Conservation (phyloP, 129 eudicot species). For the Saussurea involucrata region DNA sequence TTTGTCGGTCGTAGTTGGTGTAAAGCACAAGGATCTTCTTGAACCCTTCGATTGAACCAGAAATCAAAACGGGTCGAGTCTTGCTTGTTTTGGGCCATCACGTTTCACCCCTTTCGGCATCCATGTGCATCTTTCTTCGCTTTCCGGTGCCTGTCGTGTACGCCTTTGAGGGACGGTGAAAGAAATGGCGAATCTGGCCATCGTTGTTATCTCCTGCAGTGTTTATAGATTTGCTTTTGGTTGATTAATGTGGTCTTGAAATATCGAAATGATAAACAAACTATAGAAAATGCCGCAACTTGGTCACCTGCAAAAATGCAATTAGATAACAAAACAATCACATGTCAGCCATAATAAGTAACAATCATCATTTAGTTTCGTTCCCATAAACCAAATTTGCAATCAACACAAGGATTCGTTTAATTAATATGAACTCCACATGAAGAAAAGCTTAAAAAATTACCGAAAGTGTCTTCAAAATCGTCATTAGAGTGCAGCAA, state of each 20-base stretch:
- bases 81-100: conserved; percentile 99
- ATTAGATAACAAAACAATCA: conserved; percentile 15
- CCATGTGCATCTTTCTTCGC: conserved; percentile 81
- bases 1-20: conserved; percentile 87
- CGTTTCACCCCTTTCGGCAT: conserved; percentile 77
- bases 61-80: conserved; percentile 58
- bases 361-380: not conserved
- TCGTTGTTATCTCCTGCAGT: conserved; percentile 76
- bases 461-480: conserved; percentile 79
- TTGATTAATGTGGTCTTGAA: not conserved
- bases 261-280: too few species aligned
- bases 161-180: conserved; percentile 93
- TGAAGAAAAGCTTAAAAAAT: conserved; percentile 17
- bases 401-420: not conserved
- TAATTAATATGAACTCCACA: not conserved
- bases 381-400: not conserved
- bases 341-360: conserved; percentile 17
- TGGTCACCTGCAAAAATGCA: conserved; percentile 48
- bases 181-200: conserved; percentile 89
- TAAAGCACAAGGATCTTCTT: conserved; percentile 90
- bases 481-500: conserved; percentile 79
- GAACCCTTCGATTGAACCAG: conserved; percentile 59
- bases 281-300: conserved; percentile 55
- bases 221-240: not conserved
- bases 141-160: conserved; percentile 97